Percentiles rank a stretch among this genome's conserved stretches.
These are phyloP conservation scores for Fusarium newnesense DNA, from an alignment of 2,329 filamentous ascomycete genomes.

Conservation along the genomic window DNA sequence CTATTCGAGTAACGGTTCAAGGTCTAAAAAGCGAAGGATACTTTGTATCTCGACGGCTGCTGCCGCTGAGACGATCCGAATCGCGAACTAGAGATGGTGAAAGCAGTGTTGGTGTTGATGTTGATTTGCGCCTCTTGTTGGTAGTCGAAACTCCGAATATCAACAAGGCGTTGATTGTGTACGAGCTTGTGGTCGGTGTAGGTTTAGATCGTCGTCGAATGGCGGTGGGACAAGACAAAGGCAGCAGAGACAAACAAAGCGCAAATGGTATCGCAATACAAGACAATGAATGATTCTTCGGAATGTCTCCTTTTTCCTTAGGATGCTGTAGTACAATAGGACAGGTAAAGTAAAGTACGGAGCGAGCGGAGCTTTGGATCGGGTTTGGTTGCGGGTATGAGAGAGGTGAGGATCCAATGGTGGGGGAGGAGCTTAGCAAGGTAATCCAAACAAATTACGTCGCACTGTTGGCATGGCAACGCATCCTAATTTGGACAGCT, in stretches of 20 bases:
- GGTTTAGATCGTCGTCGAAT: slow-evolving; percentile 17
- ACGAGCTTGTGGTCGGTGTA: slow-evolving; percentile 15
- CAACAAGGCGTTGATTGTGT: slow-evolving; percentile 17
- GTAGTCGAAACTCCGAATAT: slow-evolving; percentile 27
- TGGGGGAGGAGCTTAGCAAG: slow-evolving; percentile 23
- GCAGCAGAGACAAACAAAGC: slow-evolving; percentile 6
- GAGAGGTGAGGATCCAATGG: slow-evolving; percentile 13
- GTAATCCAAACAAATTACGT: slow-evolving; percentile 39
- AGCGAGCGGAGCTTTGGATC: slow-evolving; percentile 33
- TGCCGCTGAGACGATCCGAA: slow-evolving; percentile 27
- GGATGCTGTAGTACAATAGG: slow-evolving; percentile 20
- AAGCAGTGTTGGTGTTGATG: slow-evolving; percentile 8
- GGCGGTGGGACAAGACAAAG: background rate
- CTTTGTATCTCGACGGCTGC: slow-evolving; percentile 30
- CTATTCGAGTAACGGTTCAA: slow-evolving; percentile 15
- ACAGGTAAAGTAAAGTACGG: slow-evolving; percentile 20
- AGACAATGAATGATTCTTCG: slow-evolving; percentile 10
- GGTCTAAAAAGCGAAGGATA: slow-evolving; percentile 10
- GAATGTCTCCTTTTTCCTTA: slow-evolving; percentile 11
- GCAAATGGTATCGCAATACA: slow-evolving; percentile 11
- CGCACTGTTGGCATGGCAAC: slow-evolving; percentile 33
- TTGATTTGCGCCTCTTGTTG: slow-evolving; percentile 6
- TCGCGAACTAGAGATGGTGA: background rate
- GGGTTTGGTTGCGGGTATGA: slow-evolving; percentile 30
- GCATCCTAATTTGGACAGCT: slow-evolving; percentile 1